Base-by-base conservation (phyloP, 2,329 filamentous ascomycete species). In the Ascochyta fabae region DNA sequence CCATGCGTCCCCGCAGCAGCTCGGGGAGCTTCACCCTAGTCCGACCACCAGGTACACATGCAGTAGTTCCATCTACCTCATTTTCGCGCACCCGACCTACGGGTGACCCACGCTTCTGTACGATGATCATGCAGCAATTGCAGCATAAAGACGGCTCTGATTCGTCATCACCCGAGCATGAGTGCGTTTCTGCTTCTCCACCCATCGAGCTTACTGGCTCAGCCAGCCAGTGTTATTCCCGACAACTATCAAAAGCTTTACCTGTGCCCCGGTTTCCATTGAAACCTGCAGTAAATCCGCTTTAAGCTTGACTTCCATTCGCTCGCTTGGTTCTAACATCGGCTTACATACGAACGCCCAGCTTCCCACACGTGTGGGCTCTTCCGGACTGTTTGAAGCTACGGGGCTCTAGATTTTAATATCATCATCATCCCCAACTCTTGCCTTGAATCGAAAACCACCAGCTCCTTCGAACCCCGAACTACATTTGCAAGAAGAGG, bases 151-250 rank as follows among this genome's bases (percentile, higher is more conserved):
- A n/a, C 24, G 4, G 23, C 24, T 43, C 23, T 27, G 35, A 35
- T 38, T 38, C 23, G 46, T 22, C 31, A 24, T 4, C 12, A 24
- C 19, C 9, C 9, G 33, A n/a, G 19, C 24, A 33, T 38, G 15
- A 46, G 6, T 1, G 13, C 10, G 9, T 34, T 16, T 26, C 24
- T 47, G 33, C 53, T 29, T 22, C 29, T 34, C 26, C 33, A 39
- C 7, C n/a, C 27, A n/a, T 22, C 27, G 13, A 45, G 24, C 40
- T 42, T 15, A 24, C 19, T 13, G 15, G 29, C 23, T n/a, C 48
- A 45, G 22, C 24, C 19, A 52, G 27, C 42, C 22, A 41, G 45
- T 57, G 22, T 47, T 58, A 58, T 58, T 58, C 42, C 55, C 55
- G 55, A 36, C 36, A 34, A 53, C n/a, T 23, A 34, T 43, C 36